Evolutionary conservation across 225 moss, liverwort and hornwort species (phyloP), one percentile per base, ranked within the genome.

Genomic region (Polytrichum commune): DNA sequence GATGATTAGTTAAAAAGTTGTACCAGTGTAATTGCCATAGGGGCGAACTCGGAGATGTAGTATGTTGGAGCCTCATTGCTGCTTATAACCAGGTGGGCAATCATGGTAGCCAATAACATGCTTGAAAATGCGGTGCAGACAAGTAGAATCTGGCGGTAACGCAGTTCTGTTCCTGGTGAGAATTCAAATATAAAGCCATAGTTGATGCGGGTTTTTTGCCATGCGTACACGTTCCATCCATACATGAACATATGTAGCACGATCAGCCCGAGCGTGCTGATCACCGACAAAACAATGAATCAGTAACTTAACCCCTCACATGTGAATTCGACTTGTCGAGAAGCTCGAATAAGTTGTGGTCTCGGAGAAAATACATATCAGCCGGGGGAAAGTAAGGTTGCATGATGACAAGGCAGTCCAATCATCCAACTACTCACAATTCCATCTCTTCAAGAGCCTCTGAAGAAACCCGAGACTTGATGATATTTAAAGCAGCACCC

Each of bases 181-280:
- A 98, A 91, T 70, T 98, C 98, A 62, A 95, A 95, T 71, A 95
- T 95, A 84, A 95, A 95, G 8, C 86, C 74, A 60, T 90, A 95
- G 78, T 93, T 95, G 80, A 98, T 91, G 55, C 93, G 91, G 54
- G 84, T 75, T 64, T 83, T 78, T 66, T 93, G 90, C 98, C 98
- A 98, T 55, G 75, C 76, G 75, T 86, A 88, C 2, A 95, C 82
- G 64, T 95, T 83, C 54, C 82, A 58, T 66, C 98, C 93, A 55
- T 98, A 98, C 92, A 90, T 84, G 76, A 87, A 93, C 84, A 95
- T 80, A 63, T 98, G 98, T 33, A 98, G 85, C 63, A 93, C 74
- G 20, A 95, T 75, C 32, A 98, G 46, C 30, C 80, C 93, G 53
- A 90, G 27, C 58, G 87, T 87, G 81, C 97, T 97, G 89, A 62